Evolutionary conservation across 129 eudicot species (phyloP).

Genomic region (Arctium minus): DNA sequence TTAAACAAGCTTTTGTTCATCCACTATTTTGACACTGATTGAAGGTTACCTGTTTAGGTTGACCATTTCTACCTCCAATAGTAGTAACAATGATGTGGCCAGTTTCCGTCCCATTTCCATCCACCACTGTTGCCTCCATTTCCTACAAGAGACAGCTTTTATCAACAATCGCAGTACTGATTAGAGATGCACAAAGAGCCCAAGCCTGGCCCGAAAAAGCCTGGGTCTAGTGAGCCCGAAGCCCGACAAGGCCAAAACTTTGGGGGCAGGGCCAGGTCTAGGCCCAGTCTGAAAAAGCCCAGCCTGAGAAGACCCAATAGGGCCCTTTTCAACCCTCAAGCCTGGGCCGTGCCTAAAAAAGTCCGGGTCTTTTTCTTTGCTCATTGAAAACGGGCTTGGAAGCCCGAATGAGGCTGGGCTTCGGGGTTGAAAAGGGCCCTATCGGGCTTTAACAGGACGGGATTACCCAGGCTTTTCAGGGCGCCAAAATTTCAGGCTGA

Average conservation of each 20-base stretch:
- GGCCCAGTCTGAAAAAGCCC: no score
- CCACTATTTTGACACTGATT: background rate
- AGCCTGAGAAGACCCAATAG: no score
- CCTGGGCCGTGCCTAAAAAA: no score
- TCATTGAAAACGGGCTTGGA: no score
- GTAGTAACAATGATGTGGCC: slow-evolving; percentile 66
- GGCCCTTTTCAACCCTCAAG: no score
- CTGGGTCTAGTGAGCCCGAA: no score
- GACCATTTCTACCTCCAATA: slow-evolving; percentile 66
- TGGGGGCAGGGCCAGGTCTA: no score
- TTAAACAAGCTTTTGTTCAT: background rate
- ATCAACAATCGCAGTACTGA: background rate
- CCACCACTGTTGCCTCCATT: slow-evolving; percentile 58
- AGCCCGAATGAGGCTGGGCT: background rate
- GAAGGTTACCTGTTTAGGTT: slow-evolving; percentile 49
- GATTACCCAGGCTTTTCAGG: background rate
- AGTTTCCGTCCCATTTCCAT: slow-evolving; percentile 65
- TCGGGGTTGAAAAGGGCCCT: background rate
- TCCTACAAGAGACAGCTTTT: slow-evolving; percentile 34
- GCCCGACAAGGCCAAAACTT: no score
- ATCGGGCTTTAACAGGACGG: no score
- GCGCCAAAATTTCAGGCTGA: background rate
- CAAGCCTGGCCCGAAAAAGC: no score
- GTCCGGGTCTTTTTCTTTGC: no score
- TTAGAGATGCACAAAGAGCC: background rate